Base-by-base conservation (phyloP, 495 filamentous ascomycete genomes). In the Podospora conica region DNA sequence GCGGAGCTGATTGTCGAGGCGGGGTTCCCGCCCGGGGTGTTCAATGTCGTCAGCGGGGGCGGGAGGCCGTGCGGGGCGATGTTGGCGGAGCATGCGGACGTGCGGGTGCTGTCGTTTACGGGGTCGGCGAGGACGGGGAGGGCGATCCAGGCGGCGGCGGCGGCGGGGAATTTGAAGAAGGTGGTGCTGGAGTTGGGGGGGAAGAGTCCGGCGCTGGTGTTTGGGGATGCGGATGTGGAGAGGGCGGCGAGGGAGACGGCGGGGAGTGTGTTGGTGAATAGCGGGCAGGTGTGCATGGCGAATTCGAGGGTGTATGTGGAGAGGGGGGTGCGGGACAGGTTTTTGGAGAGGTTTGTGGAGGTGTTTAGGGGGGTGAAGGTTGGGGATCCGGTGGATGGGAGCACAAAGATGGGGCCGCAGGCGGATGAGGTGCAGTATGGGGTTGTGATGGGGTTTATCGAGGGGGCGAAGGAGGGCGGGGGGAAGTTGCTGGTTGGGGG, bases 101-200 rank as follows among this genome's bases (percentile, higher is more conserved):
- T 89, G 25, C 76, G 79, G 21, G 85, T 83, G 64, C 79, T 89
- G 48, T 81, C 81, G 62, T 81, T 89, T 53, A 89, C 86, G 0
- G 87, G 86, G 7, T 82, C 83, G 0, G 74, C 77, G 12, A 72
- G 70, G 5, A 85, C 87, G 0, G 79, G 79, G 0, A 71, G 71
- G 22, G 73, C 78, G 25, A 78, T 84, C 25, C 76, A 80, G 65
- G 70, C 76, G 57, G 75, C 78, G 20, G 78, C 80, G 1, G 79
- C 79, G 8, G 61, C 71, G 33, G 75, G 76, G 3, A 81, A 79
- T 65, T 71, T 93, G 81, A 93, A 93, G 72, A 90, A 88, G 70
- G 86, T 91, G 25, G 91, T 90, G 9, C 86, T 93, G 81, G 91
- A 95, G 73, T 83, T 93, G 0, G 91, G 91, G 56, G 91, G 91